phyloP scores from a whole-genome alignment of 768 basidiomycete genomes.

The Pulveroboletus sp. region DNA sequence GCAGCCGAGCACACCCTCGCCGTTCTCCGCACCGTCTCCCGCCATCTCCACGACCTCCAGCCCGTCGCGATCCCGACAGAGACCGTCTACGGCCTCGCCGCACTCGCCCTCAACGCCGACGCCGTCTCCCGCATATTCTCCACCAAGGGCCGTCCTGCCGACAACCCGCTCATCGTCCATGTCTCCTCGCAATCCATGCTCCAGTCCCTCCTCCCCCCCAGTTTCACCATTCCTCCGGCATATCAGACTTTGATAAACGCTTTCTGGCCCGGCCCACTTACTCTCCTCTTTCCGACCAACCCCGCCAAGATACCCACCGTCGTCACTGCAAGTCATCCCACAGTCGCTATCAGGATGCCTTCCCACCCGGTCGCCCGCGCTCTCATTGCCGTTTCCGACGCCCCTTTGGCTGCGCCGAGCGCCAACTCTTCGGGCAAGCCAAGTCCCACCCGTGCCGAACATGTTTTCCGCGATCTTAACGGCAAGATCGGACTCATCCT shows the following conservation, averaged over 20 bases:
- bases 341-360: conserved; percentile 91
- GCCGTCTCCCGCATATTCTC: conserved; percentile 76
- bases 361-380: conserved; percentile 90
- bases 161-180: conserved; percentile 98
- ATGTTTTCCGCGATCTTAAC: conserved; percentile 75
- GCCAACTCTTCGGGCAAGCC: conserved; percentile 95
- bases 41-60: conserved; percentile 43
- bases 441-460: conserved; percentile 85
- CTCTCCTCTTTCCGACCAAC: conserved; percentile 82
- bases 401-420: conserved; percentile 89
- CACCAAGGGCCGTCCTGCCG: conserved; percentile 87
- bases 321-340: conserved; percentile 74
- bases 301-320: conserved; percentile 58
- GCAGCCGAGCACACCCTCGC: conserved; percentile 46
- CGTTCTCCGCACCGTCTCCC: conserved; percentile 54
- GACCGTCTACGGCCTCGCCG: conserved; percentile 98
- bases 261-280: conserved; percentile 96
- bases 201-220: conserved; percentile 60
- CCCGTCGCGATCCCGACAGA: conserved; percentile 93
- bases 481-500: conserved; percentile 75
- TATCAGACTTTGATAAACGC: conserved; percentile 73
- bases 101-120: conserved; percentile 60
- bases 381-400: conserved; percentile 68
- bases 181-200: conserved; percentile 87
- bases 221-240: conserved; percentile 54